A percentile compares a stretch with the other conserved stretches of the same genome.
These are phyloP conservation scores for Backusella tuberculispora DNA, from an alignment of 192 early-diverging fungal genomes.

Conservation along the genomic window DNA sequence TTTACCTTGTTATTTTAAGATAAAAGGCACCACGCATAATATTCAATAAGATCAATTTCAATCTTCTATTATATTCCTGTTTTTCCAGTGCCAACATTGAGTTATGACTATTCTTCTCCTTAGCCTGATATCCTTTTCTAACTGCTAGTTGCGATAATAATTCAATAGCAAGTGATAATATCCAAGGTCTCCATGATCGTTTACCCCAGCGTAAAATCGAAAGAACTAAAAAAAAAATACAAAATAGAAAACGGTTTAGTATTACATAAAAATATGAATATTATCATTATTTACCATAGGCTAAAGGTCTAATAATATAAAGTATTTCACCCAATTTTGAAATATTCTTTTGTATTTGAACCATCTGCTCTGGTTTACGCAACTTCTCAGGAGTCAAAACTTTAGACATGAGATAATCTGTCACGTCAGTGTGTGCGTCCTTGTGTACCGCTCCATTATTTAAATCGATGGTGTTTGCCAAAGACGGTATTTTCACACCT, in stretches of 20 bases:
- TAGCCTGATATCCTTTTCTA: slow-evolving; percentile 25
- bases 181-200: slow-evolving; percentile 83
- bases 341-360: slow-evolving; percentile 56
- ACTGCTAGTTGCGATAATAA: slow-evolving; percentile 52
- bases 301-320: slow-evolving; percentile 83
- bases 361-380: slow-evolving; percentile 69
- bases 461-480: slow-evolving; percentile 23
- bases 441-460: slow-evolving; percentile 24
- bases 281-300: slow-evolving; percentile 68
- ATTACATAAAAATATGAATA: neutral
- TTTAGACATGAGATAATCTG: slow-evolving; percentile 56
- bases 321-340: slow-evolving; percentile 69
- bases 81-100: slow-evolving; percentile 71
- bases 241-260: neutral
- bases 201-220: slow-evolving; percentile 74
- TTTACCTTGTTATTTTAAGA: slow-evolving; percentile 73
- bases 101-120: neutral
- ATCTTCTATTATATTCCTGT: slow-evolving; percentile 74
- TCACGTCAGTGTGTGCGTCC: slow-evolving; percentile 43
- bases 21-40: slow-evolving; percentile 88
- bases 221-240: slow-evolving; percentile 54
- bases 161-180: slow-evolving; percentile 80
- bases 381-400: slow-evolving; percentile 66
- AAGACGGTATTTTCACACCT: slow-evolving; percentile 24
- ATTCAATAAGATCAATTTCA: slow-evolving; percentile 79